Evolutionary conservation across 2,329 filamentous ascomycete species (phyloP), one percentile per base, ranked within the genome.

Genomic region (Colletotrichum shisoi): DNA sequence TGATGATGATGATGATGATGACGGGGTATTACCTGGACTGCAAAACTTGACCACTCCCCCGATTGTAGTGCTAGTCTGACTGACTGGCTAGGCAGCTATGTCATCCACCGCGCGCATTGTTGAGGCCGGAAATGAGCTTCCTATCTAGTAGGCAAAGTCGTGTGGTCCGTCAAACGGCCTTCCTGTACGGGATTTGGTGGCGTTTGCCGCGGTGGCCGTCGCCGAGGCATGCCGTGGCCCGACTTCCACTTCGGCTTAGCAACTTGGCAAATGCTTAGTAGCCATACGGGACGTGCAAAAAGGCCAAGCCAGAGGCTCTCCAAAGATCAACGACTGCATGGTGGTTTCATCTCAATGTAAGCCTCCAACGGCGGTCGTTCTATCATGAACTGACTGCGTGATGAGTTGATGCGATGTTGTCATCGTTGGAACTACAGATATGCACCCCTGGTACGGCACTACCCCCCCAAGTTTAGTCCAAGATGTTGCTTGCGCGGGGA

Each of bases 191-290:
- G 63, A 15, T 31, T 31, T 46, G n/a, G 46, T 46, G n/a, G 46
- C 3, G 52, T n/a, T 19, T 6, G 34, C 37, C 37, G 49, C 44
- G 27, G 39, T 24, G 21, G n/a, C 9, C 15, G 13, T n/a, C n/a
- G n/a, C n/a, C n/a, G n/a, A n/a, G 13, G 11, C 48, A 48, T 34
- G 21, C 21, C 52, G 44, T 54, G 13, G 3, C 40, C 40, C 19
- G 49, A 48, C 34, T 64, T 53, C 48, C 60, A 21, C 0, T 56
- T 27, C 52, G 11, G 31, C 60, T 64, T 54, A 60, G 64, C 60
- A 58, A 58, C 61, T 67, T 63, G 64, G 64, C 60, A 15, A 63
- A 58, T 54, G 64, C 60, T 63, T 54, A 31, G 21, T 54, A 31
- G 21, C 11, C 24, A 7, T 40, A n/a, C 9, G 15, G 46, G 21